A percentile compares a stretch with the other conserved stretches of the same genome.
Evolutionary conservation across 1,284 basidiomycete genomes (phyloP).

Genomic region (Cerioporus squamosus): DNA sequence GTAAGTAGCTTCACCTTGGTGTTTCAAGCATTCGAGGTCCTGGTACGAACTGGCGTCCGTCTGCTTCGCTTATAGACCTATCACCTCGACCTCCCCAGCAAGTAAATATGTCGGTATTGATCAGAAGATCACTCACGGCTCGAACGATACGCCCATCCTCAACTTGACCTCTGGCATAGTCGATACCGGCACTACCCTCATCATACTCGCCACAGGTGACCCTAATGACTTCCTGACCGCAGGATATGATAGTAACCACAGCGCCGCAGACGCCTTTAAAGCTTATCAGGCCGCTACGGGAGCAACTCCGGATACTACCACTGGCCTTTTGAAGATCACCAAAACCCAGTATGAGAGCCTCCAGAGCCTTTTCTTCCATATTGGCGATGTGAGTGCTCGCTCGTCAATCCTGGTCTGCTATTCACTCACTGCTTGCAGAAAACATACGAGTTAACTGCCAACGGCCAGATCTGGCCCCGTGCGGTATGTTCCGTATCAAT

Average conservation of each 20-base stretch:
- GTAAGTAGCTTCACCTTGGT: not conserved
- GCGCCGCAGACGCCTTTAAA: not conserved
- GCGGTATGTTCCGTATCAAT: not conserved
- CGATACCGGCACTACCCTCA: constrained; percentile 38
- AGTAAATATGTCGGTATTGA: constrained; percentile 31
- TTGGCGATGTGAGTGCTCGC: constrained; percentile 32
- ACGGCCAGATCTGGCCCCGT: constrained; percentile 17
- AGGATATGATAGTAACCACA: not conserved
- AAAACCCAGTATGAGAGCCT: constrained; percentile 4
- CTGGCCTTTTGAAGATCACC: constrained; percentile 30
- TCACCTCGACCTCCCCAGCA: constrained; percentile 40
- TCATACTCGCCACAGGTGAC: constrained; percentile 40
- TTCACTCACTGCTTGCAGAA: not conserved
- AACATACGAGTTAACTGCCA: constrained; percentile 13
- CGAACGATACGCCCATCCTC: constrained; percentile 25
- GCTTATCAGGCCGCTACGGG: constrained; percentile 28
- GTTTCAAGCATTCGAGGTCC: no score
- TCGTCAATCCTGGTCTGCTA: not conserved
- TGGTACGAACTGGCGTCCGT: no score
- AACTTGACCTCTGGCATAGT: constrained; percentile 29
- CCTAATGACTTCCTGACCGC: not conserved
- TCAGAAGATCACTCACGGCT: constrained; percentile 28
- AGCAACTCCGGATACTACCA: constrained; percentile 18
- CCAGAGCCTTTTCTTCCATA: constrained; percentile 30
- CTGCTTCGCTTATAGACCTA: constrained; percentile 12